Conservation (phyloP, 2,329 filamentous ascomycete species). For the Knufia fluminis region DNA sequence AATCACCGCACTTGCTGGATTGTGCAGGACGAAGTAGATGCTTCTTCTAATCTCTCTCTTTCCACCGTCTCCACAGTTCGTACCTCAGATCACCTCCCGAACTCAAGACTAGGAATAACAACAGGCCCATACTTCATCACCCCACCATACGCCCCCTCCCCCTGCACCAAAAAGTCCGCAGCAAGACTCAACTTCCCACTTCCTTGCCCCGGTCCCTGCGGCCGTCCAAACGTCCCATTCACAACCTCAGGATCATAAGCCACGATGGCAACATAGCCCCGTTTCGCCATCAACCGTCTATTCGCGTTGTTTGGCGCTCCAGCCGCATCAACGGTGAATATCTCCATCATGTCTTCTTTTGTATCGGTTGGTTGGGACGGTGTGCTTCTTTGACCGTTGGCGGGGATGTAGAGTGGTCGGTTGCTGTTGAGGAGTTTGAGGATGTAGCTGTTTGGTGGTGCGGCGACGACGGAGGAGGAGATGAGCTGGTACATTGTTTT, state of each 20-base stretch:
- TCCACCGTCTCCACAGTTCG: neutral
- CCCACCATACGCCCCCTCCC: conserved; percentile 37
- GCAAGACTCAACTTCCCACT: conserved; percentile 66
- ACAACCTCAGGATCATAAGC: conserved; percentile 82
- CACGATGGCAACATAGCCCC: conserved; percentile 91
- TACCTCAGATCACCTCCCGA: conserved; percentile 58
- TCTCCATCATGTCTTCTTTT: conserved; percentile 99
- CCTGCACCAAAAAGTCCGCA: conserved; percentile 91
- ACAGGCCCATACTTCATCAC: conserved; percentile 97
- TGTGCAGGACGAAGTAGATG: no score
- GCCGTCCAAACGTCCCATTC: conserved; percentile 34
- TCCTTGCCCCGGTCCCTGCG: conserved; percentile 30
- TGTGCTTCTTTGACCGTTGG: conserved; percentile 65
- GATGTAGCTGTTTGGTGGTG: conserved; percentile 74
- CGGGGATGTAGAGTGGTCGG: conserved; percentile 81
- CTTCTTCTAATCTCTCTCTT: neutral
- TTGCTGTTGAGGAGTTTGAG: conserved; percentile 82
- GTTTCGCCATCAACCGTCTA: conserved; percentile 83
- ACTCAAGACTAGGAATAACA: conserved; percentile 78
- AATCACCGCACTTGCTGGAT: no score
- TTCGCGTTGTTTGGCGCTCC: conserved; percentile 66
- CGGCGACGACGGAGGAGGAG: conserved; percentile 82
- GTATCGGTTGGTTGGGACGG: conserved; percentile 70
- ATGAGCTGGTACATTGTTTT: conserved; percentile 99
- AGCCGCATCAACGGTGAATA: conserved; percentile 88